These are phyloP conservation scores for Candida montana DNA, from an alignment of 805 yeast species.

Conservation along the genomic window DNA sequence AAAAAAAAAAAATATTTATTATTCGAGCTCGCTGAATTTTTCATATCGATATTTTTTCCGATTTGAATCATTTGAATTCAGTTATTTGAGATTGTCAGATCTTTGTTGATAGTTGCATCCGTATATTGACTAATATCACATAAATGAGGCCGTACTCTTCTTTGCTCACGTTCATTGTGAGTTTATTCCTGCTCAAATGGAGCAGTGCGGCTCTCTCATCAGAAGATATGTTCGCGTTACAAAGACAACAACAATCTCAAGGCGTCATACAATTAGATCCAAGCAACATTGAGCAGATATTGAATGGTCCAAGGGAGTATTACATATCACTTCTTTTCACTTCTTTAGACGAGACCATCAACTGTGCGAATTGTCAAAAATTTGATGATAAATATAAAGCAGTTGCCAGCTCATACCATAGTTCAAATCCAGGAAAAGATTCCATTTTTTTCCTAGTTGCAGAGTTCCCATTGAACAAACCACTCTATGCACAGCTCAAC, in stretches of 20 bases:
- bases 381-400: slow-evolving; percentile 36
- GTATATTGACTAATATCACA: too few species aligned
- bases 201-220: slow-evolving; percentile 12
- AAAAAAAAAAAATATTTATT: too few species aligned
- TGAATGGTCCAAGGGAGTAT: slow-evolving; percentile 47
- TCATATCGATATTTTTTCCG: too few species aligned
- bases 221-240: slow-evolving; percentile 9
- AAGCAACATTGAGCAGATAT: slow-evolving; percentile 33
- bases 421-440: slow-evolving; percentile 37
- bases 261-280: slow-evolving; percentile 35
- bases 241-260: slow-evolving; percentile 15
- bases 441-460: slow-evolving; percentile 42
- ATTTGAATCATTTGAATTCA: too few species aligned
- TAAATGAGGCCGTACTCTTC: not conserved
- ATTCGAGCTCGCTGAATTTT: too few species aligned
- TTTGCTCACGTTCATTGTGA: not conserved
- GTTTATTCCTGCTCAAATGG: not conserved
- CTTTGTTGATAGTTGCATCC: too few species aligned
- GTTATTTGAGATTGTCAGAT: too few species aligned
- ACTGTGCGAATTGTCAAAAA: slow-evolving; percentile 43
- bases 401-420: slow-evolving; percentile 39
- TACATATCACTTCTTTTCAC: slow-evolving; percentile 49
- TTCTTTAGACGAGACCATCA: slow-evolving; percentile 35
- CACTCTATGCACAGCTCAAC: slow-evolving; percentile 35
- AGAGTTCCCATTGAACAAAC: slow-evolving; percentile 43